Evolutionary conservation across 306 rosid species (phyloP).

Genomic region (Vicia sativa): DNA sequence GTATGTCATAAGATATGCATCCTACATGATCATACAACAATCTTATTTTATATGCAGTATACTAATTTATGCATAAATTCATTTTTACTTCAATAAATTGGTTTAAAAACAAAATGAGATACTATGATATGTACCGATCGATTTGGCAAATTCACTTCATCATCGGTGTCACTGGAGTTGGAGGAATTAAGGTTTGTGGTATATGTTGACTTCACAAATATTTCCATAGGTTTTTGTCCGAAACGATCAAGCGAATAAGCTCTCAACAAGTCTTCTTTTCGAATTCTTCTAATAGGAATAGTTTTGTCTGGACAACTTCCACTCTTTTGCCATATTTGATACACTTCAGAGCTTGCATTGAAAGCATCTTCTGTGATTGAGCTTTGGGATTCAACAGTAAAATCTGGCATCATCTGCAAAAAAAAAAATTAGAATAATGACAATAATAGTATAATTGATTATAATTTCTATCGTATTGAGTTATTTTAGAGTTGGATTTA

Average conservation of each 20-base stretch:
- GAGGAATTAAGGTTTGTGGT: neutral
- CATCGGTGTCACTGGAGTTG: neutral
- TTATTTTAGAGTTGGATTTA: neutral
- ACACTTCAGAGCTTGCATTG: neutral
- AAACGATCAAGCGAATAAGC: slow-evolving; percentile 44
- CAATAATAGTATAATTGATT: neutral
- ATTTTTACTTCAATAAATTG: neutral
- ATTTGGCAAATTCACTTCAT: neutral
- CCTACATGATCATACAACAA: neutral
- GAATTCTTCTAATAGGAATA: slow-evolving; percentile 62
- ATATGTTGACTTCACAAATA: slow-evolving; percentile 5
- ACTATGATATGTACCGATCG: neutral
- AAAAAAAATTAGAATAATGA: neutral
- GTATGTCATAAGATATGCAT: slow-evolving; percentile 41
- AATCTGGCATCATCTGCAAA: slow-evolving; percentile 53
- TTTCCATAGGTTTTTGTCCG: slow-evolving; percentile 45
- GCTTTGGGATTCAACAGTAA: neutral
- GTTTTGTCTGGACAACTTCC: slow-evolving; percentile 76
- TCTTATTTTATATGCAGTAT: no score
- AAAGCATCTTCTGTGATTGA: neutral
- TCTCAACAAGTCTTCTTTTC: slow-evolving; percentile 47
- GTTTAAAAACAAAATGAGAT: neutral
- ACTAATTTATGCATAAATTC: no score
- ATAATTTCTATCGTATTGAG: neutral
- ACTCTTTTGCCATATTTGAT: slow-evolving; percentile 64